These are phyloP conservation scores for Acephala macrosclerotiorum DNA, from an alignment of 2,329 filamentous ascomycete species.

Conservation along the genomic window DNA sequence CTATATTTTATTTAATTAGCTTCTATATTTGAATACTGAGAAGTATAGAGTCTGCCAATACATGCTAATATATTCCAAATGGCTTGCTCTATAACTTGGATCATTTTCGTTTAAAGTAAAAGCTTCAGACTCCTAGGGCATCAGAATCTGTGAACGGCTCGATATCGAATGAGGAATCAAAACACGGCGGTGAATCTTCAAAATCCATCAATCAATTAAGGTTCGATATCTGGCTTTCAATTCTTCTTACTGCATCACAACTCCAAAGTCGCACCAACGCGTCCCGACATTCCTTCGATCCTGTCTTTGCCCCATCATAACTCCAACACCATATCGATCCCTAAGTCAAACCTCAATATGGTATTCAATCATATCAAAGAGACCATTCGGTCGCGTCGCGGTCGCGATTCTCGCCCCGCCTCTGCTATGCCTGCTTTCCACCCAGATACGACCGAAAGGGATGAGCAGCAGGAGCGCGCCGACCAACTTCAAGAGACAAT, in stretches of 20 bases:
- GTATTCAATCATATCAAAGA: neutral
- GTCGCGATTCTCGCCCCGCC: neutral
- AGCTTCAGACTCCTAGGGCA: no score
- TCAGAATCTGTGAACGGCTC: no score
- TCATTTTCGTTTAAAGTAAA: no score
- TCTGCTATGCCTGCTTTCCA: neutral
- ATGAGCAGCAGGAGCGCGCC: neutral
- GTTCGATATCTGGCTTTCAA: no score
- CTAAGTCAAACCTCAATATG: neutral
- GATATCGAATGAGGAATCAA: no score
- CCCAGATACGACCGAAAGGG: neutral
- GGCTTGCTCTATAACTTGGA: no score
- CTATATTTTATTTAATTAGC: no score
- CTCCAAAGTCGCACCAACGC: neutral
- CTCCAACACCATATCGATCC: neutral
- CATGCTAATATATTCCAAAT: no score
- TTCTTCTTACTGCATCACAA: no score
- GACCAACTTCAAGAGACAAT: conserved; percentile 18
- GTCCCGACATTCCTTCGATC: neutral
- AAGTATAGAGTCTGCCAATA: no score
- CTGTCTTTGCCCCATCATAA: neutral
- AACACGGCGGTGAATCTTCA: neutral
- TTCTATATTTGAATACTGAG: no score
- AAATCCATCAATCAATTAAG: no score
- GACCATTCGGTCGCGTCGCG: neutral